Base-by-base conservation (phyloP, 1,284 basidiomycete genomes). In the Boletellus deceptivus region DNA sequence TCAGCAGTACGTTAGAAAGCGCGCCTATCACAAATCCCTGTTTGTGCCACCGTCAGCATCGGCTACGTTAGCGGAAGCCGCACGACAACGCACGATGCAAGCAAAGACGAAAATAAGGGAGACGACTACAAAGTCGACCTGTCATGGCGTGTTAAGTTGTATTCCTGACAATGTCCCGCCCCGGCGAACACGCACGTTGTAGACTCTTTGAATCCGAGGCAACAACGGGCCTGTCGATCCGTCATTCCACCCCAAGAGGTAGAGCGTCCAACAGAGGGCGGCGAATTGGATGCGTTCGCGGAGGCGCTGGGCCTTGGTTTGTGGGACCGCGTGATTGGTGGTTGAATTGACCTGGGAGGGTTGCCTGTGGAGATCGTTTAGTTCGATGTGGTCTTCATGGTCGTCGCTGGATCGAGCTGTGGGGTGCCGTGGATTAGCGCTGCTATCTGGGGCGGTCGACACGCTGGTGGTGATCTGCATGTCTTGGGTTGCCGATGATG, bases 31-130 rank as follows among this genome's bases (percentile, higher is more conserved):
- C 18, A 33, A 67, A 70, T 4, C 68, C 65, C 65, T 69, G 49
- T 37, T 4, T 25, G 46, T 8, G 22, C 24, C 10, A 34, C 11
- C 17, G n/a, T 66, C 40, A 60, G 40, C 34, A 8, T 40, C 17
- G 3, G 7, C 8, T 16, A n/a, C 6, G 3, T 6, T 27, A 18
- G 17, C 31, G 29, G 33, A 5, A 31, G 29, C 29, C 3, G 29
- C 13, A 11, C 29, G 29, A 31, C 29, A 31, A 65, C 68, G 16
- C 40, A 67, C 65, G 5, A 38, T 31, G 40, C 59, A 68, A 38
- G 65, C 64, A 53, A 68, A 64, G n/a, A 67, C 68, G 31, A 70
- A 67, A 18, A 67, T 55, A n/a, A 67, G 34, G 25, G 69, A 67
- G 17, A 67, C 69, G 13, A 70, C 49, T 3, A 60, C 48, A 47